These are phyloP conservation scores for Quercus mongolica DNA, from an alignment of 306 rosid species.

Conservation along the genomic window DNA sequence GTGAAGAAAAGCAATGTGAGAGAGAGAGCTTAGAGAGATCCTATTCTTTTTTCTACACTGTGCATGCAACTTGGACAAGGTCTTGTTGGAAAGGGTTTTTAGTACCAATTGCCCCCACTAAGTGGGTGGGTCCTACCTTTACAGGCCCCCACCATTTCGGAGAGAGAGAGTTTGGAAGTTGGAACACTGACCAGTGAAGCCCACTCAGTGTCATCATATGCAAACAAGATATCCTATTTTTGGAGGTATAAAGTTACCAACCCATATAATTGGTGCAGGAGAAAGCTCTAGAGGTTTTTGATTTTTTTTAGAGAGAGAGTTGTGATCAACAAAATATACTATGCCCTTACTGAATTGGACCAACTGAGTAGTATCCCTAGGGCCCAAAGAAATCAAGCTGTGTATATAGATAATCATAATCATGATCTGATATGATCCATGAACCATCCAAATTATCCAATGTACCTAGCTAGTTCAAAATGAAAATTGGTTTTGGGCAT, in stretches of 20 bases:
- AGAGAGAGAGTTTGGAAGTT: conserved; percentile 20
- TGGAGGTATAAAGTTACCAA: conserved; percentile 36
- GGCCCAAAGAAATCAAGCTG: conserved; percentile 18
- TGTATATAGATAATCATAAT: background rate
- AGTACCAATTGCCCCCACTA: conserved; percentile 65
- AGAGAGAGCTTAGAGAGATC: conserved; percentile 14
- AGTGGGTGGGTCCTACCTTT: conserved; percentile 35
- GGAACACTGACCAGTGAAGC: conserved; percentile 26
- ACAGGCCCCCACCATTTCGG: conserved; percentile 20
- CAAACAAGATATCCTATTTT: conserved; percentile 36
- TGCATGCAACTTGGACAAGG: conserved; percentile 43
- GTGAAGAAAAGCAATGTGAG: conserved; percentile 38
- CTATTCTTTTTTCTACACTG: conserved; percentile 32
- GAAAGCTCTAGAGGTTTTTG: conserved; percentile 4
- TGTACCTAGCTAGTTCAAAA: too few relatives aligned
- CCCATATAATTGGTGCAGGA: conserved; percentile 32
- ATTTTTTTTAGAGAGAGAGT: conserved; percentile 4
- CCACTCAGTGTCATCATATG: conserved; percentile 45
- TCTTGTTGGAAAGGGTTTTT: conserved; percentile 52
- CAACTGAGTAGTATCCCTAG: conserved; percentile 21
- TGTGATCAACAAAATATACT: conserved; percentile 7
- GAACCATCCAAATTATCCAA: too few relatives aligned
- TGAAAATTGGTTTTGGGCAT: too few relatives aligned
- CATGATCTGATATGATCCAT: too few relatives aligned
- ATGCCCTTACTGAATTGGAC: conserved; percentile 24